Evolutionary conservation across 441 rosid genomes (phyloP), one percentile per base, ranked within the genome.

Genomic region (Dalechampia spathulata): DNA sequence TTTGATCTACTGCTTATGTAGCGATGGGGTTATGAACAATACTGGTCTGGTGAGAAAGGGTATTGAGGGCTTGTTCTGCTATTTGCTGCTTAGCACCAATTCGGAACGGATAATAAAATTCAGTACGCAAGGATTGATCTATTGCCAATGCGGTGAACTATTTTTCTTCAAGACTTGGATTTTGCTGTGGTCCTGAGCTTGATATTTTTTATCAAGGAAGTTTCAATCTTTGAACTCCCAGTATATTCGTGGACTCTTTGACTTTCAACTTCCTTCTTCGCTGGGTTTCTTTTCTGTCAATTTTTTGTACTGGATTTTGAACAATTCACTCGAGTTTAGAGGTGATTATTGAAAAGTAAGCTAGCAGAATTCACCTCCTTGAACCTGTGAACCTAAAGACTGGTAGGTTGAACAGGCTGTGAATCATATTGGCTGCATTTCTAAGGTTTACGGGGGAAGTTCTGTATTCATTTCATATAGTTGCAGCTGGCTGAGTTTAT

Each of bases 151-250:
- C 30, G 51, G 50, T 61, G 37, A 52, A 43, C 23, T 52, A 28
- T 30, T 34, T 45, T 26, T 41, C 39, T n/a, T n/a, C 28, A 50
- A 66, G 66, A 26, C 52, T 63, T 60, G 43, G 58, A 19, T 44
- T 47, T 55, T 48, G 42, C 23, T 25, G 52, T 60, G 37, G 42
- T 13, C 20, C 22, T 42, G 54, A 51, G 55, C 44, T 55, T 44
- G 53, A 42, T 26, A n/a, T 37, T 45, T 57, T 22, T 16, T 32
- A 37, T 51, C 22, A 14, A 21, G n/a, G n/a, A n/a, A n/a, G n/a
- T n/a, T n/a, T n/a, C n/a, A n/a, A n/a, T n/a, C n/a, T n/a, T n/a
- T n/a, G n/a, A n/a, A n/a, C n/a, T n/a, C n/a, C n/a, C n/a, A n/a
- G n/a, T 22, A 21, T 19, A 51, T 36, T 27, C 49, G 25, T 16